These are phyloP conservation scores for Neonectria punicea DNA, from an alignment of 2,329 filamentous ascomycete species.

Conservation along the genomic window DNA sequence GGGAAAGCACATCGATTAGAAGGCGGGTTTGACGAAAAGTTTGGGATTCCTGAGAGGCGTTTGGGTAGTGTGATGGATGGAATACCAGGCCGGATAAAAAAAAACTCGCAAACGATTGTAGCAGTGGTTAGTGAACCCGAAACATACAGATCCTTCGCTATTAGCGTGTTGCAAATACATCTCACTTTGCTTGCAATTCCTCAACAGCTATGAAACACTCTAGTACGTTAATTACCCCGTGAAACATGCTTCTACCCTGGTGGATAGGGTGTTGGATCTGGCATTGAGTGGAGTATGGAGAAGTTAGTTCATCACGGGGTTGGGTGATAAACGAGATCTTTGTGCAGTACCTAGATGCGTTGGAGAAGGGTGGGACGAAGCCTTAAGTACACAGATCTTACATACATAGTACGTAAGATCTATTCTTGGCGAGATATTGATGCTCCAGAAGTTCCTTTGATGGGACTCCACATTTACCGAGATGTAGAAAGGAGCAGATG, in stretches of 20 bases:
- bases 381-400: neutral
- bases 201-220: neutral
- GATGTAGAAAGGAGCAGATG: too few relatives aligned
- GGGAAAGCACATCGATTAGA: neutral
- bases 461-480: neutral
- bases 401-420: neutral
- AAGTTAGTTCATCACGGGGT: neutral
- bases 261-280: neutral
- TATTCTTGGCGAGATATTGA: neutral
- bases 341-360: neutral
- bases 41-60: neutral
- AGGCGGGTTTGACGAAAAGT: neutral
- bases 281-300: neutral
- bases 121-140: conserved; percentile 3
- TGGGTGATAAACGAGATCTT: neutral
- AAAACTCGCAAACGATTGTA: conserved; percentile 9
- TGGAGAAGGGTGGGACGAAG: neutral
- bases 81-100: neutral
- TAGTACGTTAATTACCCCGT: conserved; percentile 20
- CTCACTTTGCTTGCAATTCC: conserved; percentile 17
- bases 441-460: neutral
- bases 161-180: conserved; percentile 21
- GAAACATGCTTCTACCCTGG: neutral
- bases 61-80: neutral
- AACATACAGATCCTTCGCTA: neutral